Conservation (phyloP, 2,329 filamentous ascomycete species). For the Grosmannia clavigera region DNA sequence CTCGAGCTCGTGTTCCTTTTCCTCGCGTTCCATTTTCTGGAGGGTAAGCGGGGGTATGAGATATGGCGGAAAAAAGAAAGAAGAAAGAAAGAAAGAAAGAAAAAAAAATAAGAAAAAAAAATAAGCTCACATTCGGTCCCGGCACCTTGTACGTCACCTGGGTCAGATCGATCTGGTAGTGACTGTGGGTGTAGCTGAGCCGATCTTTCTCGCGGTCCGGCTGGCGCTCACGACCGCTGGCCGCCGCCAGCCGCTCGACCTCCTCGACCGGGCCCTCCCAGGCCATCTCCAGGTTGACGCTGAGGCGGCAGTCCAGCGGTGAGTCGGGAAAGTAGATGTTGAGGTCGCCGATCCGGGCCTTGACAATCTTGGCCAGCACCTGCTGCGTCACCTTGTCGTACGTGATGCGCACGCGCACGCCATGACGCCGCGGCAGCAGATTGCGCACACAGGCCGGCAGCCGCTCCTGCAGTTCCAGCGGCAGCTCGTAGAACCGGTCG, state of each 20-base stretch:
- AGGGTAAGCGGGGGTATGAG: neutral
- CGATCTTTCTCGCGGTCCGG: conserved; percentile 75
- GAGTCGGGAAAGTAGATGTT: conserved; percentile 69
- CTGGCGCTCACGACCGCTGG: conserved; percentile 25
- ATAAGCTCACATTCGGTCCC: conserved; percentile 10
- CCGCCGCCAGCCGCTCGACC: conserved; percentile 28
- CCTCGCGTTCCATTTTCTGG: conserved; percentile 27
- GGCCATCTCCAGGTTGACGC: conserved; percentile 87
- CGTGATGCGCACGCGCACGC: conserved; percentile 59
- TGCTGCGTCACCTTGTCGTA: conserved; percentile 57
- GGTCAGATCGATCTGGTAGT: conserved; percentile 84
- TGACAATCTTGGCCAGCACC: conserved; percentile 75
- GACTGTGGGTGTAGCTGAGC: conserved; percentile 77
- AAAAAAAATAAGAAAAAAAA: neutral
- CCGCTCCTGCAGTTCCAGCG: conserved; percentile 41
- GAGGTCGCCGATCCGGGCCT: conserved; percentile 77
- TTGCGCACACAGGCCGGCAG: conserved; percentile 53
- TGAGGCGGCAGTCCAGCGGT: conserved; percentile 82
- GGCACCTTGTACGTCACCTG: conserved; percentile 54
- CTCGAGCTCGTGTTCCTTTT: conserved; percentile 71
- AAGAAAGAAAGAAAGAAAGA: neutral
- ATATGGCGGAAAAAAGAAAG: too few species aligned
- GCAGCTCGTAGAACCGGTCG: conserved; percentile 74
- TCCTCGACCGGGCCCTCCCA: conserved; percentile 59
- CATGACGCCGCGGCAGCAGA: conserved; percentile 44